Conservation (phyloP, 805 yeast genomes). For the Tetrapisispora phaffii region DNA sequence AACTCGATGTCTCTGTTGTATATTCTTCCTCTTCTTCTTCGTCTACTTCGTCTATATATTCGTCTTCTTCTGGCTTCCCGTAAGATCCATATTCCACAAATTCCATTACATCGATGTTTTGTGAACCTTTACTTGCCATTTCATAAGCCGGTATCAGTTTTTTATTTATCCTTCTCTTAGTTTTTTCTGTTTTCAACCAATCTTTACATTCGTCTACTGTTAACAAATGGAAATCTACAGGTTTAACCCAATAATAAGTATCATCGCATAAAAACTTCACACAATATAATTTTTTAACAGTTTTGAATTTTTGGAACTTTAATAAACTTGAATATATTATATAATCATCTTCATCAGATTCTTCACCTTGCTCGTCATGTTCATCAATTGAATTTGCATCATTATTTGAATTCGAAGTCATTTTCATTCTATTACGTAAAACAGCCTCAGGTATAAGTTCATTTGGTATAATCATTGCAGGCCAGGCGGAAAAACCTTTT, state of each 20-base stretch:
- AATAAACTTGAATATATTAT: slow-evolving; percentile 19
- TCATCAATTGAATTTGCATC: slow-evolving; percentile 1
- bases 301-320: slow-evolving; percentile 18
- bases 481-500: slow-evolving; percentile 87
- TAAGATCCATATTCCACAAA: slow-evolving; percentile 29
- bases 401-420: background rate
- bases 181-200: slow-evolving; percentile 23
- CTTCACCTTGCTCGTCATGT: slow-evolving; percentile 2
- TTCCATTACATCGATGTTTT: slow-evolving; percentile 26
- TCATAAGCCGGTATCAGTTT: slow-evolving; percentile 39
- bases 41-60: slow-evolving; percentile 25
- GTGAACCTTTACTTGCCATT: slow-evolving; percentile 38
- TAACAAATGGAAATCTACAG: slow-evolving; percentile 16
- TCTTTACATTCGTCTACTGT: slow-evolving; percentile 15
- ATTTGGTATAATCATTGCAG: slow-evolving; percentile 66
- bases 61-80: slow-evolving; percentile 26
- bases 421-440: slow-evolving; percentile 19
- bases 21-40: slow-evolving; percentile 27
- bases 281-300: slow-evolving; percentile 17
- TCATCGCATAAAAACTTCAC: slow-evolving; percentile 29
- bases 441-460: slow-evolving; percentile 52
- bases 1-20: slow-evolving; percentile 6
- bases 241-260: slow-evolving; percentile 28
- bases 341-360: slow-evolving; percentile 11
- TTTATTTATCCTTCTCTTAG: slow-evolving; percentile 39